Evolutionary conservation across 352 stramenopile genomes (phyloP), one percentile per base, ranked within the genome.

Genomic region (Phytophthora citricola): DNA sequence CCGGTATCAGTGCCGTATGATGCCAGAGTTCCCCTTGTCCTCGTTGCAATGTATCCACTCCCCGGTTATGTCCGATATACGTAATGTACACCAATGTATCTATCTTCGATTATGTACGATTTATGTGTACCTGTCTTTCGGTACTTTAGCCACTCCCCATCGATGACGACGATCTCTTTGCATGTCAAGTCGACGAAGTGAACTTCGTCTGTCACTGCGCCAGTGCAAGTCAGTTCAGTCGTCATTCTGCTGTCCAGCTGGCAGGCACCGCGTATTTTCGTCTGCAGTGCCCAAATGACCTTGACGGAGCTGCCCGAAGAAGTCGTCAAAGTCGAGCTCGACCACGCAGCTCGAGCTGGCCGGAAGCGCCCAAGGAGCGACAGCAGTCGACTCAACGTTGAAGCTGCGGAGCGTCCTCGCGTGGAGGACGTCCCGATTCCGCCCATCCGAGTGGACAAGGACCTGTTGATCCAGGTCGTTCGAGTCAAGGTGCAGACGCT

Each of bases 381-480:
- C 36, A 56, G 52, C 38, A 47, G 52, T 56, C 46, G 46, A 60
- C 58, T 59, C 29, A 43, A 48, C 48, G 45, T 43, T 15, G 51
- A 50, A 12, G 41, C 17, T 31, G 17, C 22, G 31, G 31, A 36
- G 10, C 40, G 49, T 61, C 32, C 40, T 40, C 55, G 24, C n/a
- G 45, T n/a, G 3, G 58, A 57, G 39, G 63, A 66, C 46, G 49
- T 56, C n/a, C 32, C 39, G 14, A 64, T 71, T 39, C 56, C 63
- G n/a, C 56, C 63, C 27, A 71, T 76, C 47, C 56, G 46, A 43
- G 73, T 81, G 34, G 73, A 81, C 66, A 63, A 76, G 26, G 73
- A 81, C 49, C 59, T 81, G n/a, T 60, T 81, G 38, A 36, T 74
- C 29, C 73, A 71, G 38, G 73, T 81, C 51, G 66, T 81, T 51